Evolutionary conservation across 2,329 filamentous ascomycete genomes (phyloP).

Genomic region (Cytospora leucostoma): DNA sequence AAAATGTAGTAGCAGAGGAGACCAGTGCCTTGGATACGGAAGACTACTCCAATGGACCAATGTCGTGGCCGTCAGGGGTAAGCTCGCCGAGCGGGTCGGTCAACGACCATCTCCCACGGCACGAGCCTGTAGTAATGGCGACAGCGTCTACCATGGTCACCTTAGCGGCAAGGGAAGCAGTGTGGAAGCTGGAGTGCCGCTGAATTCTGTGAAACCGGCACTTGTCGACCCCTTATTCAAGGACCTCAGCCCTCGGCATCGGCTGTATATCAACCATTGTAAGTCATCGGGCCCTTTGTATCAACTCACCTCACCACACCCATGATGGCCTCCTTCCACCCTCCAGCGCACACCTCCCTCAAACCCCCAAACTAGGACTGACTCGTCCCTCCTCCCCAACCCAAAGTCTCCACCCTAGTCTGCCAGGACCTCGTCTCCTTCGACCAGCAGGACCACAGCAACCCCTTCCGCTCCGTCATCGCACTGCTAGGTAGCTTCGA

Average conservation of each 20-base stretch:
- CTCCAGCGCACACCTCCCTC: neutral
- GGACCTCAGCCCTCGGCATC: conserved; percentile 49
- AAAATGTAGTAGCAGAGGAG: conserved; percentile 57
- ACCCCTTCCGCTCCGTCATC: conserved; percentile 50
- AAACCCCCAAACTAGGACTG: neutral
- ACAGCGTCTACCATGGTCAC: neutral
- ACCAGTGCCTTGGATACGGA: conserved; percentile 64
- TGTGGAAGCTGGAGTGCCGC: neutral
- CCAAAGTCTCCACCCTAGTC: conserved; percentile 48
- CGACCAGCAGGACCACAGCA: conserved; percentile 43
- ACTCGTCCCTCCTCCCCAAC: neutral
- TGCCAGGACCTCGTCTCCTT: conserved; percentile 55
- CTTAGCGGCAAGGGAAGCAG: neutral
- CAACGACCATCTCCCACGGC: neutral
- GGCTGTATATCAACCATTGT: conserved; percentile 55
- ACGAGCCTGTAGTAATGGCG: neutral
- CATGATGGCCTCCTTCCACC: neutral
- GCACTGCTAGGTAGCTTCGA: conserved; percentile 45
- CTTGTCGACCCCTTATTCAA: conserved; percentile 56
- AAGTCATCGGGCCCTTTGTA: conserved; percentile 32
- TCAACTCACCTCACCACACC: neutral
- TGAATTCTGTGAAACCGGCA: neutral
- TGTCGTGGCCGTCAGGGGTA: conserved; percentile 52
- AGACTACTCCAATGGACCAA: conserved; percentile 62
- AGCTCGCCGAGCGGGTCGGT: conserved; percentile 37